These are phyloP conservation scores for Triticum aestivum DNA, from an alignment of 176 grass and related monocot genomes.

Conservation along the genomic window DNA sequence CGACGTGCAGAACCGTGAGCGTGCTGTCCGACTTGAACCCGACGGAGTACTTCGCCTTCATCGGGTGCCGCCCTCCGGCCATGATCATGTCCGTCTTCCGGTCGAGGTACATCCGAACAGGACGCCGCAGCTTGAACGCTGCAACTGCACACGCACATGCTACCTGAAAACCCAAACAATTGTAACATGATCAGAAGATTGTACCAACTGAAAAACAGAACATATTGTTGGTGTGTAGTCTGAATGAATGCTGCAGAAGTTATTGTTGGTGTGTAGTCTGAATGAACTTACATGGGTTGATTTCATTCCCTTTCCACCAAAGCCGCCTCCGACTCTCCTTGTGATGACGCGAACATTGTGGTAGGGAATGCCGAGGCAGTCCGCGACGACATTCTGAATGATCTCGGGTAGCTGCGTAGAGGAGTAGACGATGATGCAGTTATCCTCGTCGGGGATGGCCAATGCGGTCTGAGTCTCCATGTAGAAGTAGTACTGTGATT, in stretches of 20 bases:
- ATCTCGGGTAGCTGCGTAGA: constrained; percentile 53
- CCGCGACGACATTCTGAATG: constrained; percentile 47
- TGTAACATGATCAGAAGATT: too few species aligned
- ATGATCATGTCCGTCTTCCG: constrained; percentile 84
- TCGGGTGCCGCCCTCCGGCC: constrained; percentile 75
- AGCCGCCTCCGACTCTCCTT: constrained; percentile 78
- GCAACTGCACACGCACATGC: constrained; percentile 63
- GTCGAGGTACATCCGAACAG: constrained; percentile 76
- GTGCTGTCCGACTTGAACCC: constrained; percentile 87
- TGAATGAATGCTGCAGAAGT: too few species aligned
- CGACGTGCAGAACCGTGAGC: constrained; percentile 60
- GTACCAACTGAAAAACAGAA: too few species aligned
- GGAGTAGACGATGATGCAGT: constrained; percentile 64
- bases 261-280: too few species aligned
- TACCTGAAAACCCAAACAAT: constrained; percentile 26
- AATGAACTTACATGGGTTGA: constrained; percentile 17
- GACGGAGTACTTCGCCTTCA: constrained; percentile 63
- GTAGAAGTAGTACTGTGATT: constrained; percentile 85
- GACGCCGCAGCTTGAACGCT: constrained; percentile 59
- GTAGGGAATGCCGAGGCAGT: constrained; percentile 62
- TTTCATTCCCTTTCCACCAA: constrained; percentile 76
- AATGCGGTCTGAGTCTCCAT: constrained; percentile 66
- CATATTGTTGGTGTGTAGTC: too few species aligned
- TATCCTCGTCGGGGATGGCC: constrained; percentile 82
- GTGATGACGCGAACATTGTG: constrained; percentile 82